A percentile compares a stretch with the other conserved stretches of the same genome.
These are phyloP conservation scores for Amphicarpaea edgeworthii DNA, from an alignment of 306 rosid species.

Conservation along the genomic window DNA sequence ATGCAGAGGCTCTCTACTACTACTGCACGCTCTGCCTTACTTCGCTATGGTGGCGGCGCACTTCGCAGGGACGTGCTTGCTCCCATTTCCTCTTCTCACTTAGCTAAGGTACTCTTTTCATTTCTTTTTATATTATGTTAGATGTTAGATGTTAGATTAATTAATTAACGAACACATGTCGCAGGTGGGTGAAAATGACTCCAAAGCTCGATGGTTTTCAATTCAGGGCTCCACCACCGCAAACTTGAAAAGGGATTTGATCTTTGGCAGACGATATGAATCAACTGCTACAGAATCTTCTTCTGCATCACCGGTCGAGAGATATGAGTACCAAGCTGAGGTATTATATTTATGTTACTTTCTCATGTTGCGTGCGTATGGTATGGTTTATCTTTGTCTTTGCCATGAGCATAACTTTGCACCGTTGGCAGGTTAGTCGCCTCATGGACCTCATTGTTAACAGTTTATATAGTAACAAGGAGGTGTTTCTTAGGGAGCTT, in stretches of 20 bases:
- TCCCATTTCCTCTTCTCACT: slow-evolving; percentile 52
- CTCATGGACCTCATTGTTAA: slow-evolving; percentile 99
- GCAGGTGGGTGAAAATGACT: slow-evolving; percentile 63
- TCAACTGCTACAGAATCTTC: slow-evolving; percentile 83
- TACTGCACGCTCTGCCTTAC: slow-evolving; percentile 59
- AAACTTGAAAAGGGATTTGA: slow-evolving; percentile 47
- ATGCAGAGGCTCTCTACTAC: slow-evolving; percentile 71
- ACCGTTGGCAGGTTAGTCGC: slow-evolving; percentile 79
- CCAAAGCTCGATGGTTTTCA: slow-evolving; percentile 67
- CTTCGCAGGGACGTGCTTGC: slow-evolving; percentile 49
- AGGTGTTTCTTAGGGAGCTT: slow-evolving; percentile 96
- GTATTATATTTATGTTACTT: slow-evolving; percentile 49
- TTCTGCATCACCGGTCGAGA: slow-evolving; percentile 66
- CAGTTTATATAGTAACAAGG: slow-evolving; percentile 97
- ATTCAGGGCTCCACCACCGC: slow-evolving; percentile 37
- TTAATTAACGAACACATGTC: no score
- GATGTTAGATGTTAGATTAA: no score
- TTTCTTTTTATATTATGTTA: no score
- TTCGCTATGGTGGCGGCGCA: slow-evolving; percentile 65
- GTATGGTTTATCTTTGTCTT: no score
- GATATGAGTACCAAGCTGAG: slow-evolving; percentile 94
- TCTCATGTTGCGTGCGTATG: no score
- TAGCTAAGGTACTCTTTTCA: slow-evolving; percentile 51
- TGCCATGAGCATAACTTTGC: neutral
- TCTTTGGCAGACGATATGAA: slow-evolving; percentile 67